Evolutionary conservation across 208 protist species (phyloP), one percentile per base, ranked within the genome.

Genomic region (Trypanosoma conorhini): DNA sequence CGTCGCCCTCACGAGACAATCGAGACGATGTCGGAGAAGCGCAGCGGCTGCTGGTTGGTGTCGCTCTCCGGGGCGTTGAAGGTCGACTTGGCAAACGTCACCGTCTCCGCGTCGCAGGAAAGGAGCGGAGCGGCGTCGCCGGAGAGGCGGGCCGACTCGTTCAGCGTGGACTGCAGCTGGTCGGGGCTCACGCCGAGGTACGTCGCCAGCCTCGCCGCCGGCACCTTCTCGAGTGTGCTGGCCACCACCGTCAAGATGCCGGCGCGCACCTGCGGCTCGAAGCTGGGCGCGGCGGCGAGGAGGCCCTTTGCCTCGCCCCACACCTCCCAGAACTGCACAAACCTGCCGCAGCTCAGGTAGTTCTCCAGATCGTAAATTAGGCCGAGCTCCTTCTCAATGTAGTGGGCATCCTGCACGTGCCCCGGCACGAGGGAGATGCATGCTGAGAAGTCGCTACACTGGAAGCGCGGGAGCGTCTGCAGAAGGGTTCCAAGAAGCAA

Each of bases 311-410:
- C 79, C 22, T 73, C 72, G 38, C 44, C 71, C 88, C 91, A 96
- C 75, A 87, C 82, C 31, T 77, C 58, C 88, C 91, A 96, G 71
- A 96, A 96, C 70, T 80, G 74, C 7, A 79, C 76, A 62, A 96
- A 96, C 59, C 84, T 64, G 26, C 91, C 87, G 60, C 88, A 90
- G 76, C 82, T 91, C 61, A 96, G 82, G 22, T 91, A 82, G 70
- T 96, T 96, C 78, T 96, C 91, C n/a, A 92, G 80, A 54, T 90
- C 91, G 72, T 96, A 95, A 62, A 95, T 91, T 67, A 79, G 80
- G 62, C 79, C 80, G 1, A 96, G 67, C 68, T 93, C 88, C 77
- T 91, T 88, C 76, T 91, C 84, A 48, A 94, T 83, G 62, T 75
- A 85, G 30, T 78, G 35, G 12, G 83, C 81, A 66, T 92, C 86